These are phyloP conservation scores for Jasminum sambac DNA, from an alignment of 257 asterid genomes.

Conservation along the genomic window DNA sequence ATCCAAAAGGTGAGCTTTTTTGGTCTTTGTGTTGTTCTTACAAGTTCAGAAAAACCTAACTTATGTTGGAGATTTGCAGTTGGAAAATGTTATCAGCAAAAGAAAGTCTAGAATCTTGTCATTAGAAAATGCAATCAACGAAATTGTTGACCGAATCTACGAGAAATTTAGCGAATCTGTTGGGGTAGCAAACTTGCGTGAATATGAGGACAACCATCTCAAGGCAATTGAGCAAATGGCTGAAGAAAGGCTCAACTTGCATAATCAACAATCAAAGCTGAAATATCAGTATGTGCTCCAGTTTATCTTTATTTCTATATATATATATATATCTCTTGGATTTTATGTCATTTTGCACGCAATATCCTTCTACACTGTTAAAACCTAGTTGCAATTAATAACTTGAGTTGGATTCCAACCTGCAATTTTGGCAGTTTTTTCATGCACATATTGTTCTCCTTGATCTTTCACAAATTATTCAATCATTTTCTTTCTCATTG, in stretches of 20 bases:
- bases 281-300: conserved; percentile 76
- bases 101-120: conserved; percentile 59
- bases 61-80: conserved; percentile 44
- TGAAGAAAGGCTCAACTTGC: conserved; percentile 82
- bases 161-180: conserved; percentile 91
- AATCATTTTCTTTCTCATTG: conserved; percentile 6
- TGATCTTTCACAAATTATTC: not conserved
- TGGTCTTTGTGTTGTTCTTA: conserved; percentile 22
- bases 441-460: not conserved
- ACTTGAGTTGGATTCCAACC: not conserved
- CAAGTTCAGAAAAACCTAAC: conserved; percentile 15
- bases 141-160: conserved; percentile 78
- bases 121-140: conserved; percentile 72
- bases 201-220: conserved; percentile 95
- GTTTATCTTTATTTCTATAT: conserved; percentile 14
- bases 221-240: conserved; percentile 85
- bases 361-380: not conserved
- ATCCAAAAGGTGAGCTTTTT: conserved; percentile 66
- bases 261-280: conserved; percentile 90
- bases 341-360: conserved; percentile 2
- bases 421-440: not conserved
- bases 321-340: not conserved
- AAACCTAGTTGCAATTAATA: not conserved
- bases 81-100: conserved; percentile 54
- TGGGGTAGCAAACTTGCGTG: conserved; percentile 91